phyloP scores from a whole-genome alignment of 116 monocot genomes.

The Iris pallida region DNA sequence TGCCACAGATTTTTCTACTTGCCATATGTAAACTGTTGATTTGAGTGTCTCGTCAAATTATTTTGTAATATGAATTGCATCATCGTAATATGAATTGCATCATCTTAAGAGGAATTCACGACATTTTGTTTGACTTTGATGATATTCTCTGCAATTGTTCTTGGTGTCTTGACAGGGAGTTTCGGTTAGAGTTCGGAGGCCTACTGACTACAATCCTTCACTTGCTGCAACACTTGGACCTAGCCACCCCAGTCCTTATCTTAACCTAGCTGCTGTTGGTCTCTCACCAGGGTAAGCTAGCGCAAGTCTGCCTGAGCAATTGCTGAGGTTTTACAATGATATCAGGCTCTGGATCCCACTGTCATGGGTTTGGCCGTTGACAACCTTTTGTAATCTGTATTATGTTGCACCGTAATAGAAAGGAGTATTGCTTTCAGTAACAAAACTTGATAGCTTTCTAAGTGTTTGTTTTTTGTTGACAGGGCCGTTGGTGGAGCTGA shows the following conservation, averaged over 20 bases:
- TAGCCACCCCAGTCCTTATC: conserved; percentile 37
- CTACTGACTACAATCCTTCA: conserved; percentile 52
- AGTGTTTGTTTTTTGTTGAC: background rate
- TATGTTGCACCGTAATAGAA: too few species aligned
- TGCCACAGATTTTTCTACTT: too few species aligned
- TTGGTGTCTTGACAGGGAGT: conserved; percentile 25
- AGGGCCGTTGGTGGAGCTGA: conserved; percentile 32
- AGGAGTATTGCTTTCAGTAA: too few species aligned
- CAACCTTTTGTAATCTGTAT: background rate
- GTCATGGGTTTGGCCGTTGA: background rate
- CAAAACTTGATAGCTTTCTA: background rate
- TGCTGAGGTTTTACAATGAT: background rate
- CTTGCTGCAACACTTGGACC: conserved; percentile 46
- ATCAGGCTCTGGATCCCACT: conserved; percentile 1
- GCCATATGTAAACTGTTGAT: too few species aligned
- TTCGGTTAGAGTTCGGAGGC: conserved; percentile 44
- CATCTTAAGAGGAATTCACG: too few species aligned
- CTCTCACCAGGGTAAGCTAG: conserved; percentile 23
- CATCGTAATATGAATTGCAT: too few species aligned
- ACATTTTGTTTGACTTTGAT: too few species aligned
- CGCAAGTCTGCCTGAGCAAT: background rate
- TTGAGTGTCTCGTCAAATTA: too few species aligned
- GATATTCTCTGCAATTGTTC: background rate
- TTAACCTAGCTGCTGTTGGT: conserved; percentile 45
- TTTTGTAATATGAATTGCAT: too few species aligned